Evolutionary conservation across 1,284 basidiomycete species (phyloP).

Genomic region (Cryptococcus sp.): DNA sequence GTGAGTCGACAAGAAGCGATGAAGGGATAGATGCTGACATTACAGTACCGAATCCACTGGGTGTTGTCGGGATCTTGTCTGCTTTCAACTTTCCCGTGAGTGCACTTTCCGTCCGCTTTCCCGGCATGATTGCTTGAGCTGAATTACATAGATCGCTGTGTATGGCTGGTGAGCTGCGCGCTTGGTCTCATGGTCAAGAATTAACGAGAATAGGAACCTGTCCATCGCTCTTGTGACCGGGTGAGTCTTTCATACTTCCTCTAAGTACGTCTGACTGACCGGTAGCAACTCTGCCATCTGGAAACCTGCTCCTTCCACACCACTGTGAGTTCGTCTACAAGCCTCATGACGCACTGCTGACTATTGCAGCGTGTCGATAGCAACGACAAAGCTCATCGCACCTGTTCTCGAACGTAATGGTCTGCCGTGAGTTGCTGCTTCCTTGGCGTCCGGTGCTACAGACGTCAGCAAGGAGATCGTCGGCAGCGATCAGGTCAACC

Average conservation of each 20-base stretch:
- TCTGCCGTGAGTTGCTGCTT: conserved; percentile 73
- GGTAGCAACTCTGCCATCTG: conserved; percentile 75
- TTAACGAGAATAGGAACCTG: conserved; percentile 83
- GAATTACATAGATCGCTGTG: conserved; percentile 28
- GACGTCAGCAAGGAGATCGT: conserved; percentile 75
- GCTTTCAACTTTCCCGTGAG: conserved; percentile 95
- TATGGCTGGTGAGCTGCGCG: conserved; percentile 52
- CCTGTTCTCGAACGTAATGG: conserved; percentile 73
- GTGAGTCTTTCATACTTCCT: background rate
- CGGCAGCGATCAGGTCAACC: conserved; percentile 63
- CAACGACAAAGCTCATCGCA: conserved; percentile 77
- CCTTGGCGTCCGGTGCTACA: conserved; percentile 75
- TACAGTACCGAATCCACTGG: conserved; percentile 81
- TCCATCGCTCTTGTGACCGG: conserved; percentile 82
- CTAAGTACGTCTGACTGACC: background rate
- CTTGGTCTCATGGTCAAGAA: too few relatives aligned
- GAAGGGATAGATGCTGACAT: conserved; percentile 4
- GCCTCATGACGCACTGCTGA: background rate
- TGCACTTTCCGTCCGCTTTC: conserved; percentile 24
- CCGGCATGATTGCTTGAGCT: background rate
- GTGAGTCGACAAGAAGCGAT: conserved; percentile 13
- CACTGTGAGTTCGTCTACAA: conserved; percentile 53
- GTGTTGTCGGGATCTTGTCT: conserved; percentile 79
- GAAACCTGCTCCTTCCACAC: conserved; percentile 89
- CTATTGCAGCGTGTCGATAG: conserved; percentile 54